Conservation (phyloP, 108 stramenopile genomes). For the Fragilaria radians region DNA sequence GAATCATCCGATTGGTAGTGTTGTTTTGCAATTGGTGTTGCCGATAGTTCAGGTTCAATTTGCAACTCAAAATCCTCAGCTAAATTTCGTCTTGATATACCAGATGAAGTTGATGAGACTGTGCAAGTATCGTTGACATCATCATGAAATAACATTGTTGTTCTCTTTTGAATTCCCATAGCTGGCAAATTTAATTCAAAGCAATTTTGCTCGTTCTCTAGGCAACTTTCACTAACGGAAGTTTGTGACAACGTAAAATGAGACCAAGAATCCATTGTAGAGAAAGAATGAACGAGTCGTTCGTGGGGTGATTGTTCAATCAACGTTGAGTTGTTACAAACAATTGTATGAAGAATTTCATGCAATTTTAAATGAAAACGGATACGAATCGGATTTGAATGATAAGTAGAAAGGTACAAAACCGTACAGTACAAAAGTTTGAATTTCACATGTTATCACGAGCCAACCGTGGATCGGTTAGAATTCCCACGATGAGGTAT, state of each 20-base stretch:
- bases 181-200: background rate
- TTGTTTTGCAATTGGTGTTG: conserved; percentile 5
- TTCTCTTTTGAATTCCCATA: background rate
- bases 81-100: conserved; percentile 41
- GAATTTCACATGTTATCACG: too few relatives aligned
- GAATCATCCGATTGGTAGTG: conserved; percentile 4
- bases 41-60: conserved; percentile 7
- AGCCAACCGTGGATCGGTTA: too few relatives aligned
- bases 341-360: background rate
- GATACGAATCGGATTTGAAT: too few relatives aligned
- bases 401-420: background rate
- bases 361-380: background rate
- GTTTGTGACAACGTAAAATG: background rate
- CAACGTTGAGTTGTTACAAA: background rate
- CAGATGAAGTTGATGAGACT: background rate
- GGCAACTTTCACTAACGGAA: background rate
- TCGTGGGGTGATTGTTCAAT: background rate
- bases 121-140: background rate
- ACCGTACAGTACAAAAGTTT: background rate
- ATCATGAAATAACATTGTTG: background rate
- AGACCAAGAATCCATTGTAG: background rate
- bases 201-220: background rate
- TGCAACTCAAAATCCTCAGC: conserved; percentile 49
- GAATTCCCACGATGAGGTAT: too few relatives aligned
- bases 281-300: background rate